Evolutionary conservation across 1,139 yeast genomes (phyloP), one percentile per base, ranked within the genome.

Genomic region (Saccharomyces hybrid): DNA sequence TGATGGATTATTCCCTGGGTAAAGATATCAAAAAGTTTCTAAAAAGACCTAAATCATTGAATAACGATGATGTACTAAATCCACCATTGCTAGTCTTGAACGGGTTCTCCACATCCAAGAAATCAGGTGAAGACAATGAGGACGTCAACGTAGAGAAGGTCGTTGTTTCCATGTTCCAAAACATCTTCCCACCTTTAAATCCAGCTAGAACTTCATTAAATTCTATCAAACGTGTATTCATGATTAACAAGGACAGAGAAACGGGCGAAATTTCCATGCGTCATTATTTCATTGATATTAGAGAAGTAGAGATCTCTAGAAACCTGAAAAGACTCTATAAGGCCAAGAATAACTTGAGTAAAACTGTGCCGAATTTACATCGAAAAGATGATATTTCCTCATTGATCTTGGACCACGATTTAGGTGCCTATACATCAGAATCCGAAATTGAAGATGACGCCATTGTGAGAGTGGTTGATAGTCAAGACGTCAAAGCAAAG

Each of bases 381-480:
- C 77, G 75, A 49, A 83, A 83, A 53, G 75, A 75, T 44, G 98
- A 91, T 67, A 88, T 91, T 49, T 80, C 96, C 12, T 96, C 93
- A 63, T 79, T 87, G 60, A 76, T 93, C 54, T 78, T 90, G 57
- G 96, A 91, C 67, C 86, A 86, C 64, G 82, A 88, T 16, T 83
- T 83, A 50, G 89, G 86, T 42, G 83, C 81, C 7, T 82, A 86
- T 67, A 88, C 97, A 2, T 84, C 95, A 49, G 99, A 93, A 65
- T 86, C 96, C n/a, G 99, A 93, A 73, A 83, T 90, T 47, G 99
- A 93, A 66, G 96, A 89, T 58, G 83, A 89, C 62, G 88, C 90
- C n/a, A 78, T 88, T 57, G 96, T 90, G 29, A 91, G 85, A 62
- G 80, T 89, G 31, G 77, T 81, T 58, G 80, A 78, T 31, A 75